These are phyloP conservation scores for Mycogone perniciosa DNA, from an alignment of 2,329 filamentous ascomycete genomes.

Conservation along the genomic window DNA sequence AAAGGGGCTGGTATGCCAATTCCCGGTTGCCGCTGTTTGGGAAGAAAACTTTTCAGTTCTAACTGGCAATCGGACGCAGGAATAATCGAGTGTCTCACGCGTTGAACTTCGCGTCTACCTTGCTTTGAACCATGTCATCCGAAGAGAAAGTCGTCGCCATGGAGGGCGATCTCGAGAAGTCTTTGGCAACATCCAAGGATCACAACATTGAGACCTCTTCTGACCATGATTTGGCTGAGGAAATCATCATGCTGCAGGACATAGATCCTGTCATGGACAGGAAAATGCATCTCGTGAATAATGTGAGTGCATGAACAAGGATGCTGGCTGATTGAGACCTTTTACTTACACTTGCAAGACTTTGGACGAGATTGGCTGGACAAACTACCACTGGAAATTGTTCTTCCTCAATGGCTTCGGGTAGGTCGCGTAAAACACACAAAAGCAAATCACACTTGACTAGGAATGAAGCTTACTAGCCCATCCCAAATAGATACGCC, in stretches of 20 bases:
- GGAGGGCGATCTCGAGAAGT: neutral
- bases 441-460: neutral
- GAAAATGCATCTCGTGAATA: slow-evolving; percentile 16
- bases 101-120: no score
- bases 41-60: no score
- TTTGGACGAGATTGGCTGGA: slow-evolving; percentile 48
- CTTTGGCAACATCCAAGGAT: neutral
- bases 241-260: slow-evolving; percentile 8
- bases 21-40: no score
- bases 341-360: slow-evolving; percentile 18
- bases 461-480: neutral
- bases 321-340: neutral
- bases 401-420: slow-evolving; percentile 40
- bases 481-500: slow-evolving; percentile 24
- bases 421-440: neutral
- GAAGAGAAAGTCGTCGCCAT: neutral
- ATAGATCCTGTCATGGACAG: slow-evolving; percentile 6
- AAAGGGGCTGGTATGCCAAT: no score
- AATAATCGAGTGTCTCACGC: no score
- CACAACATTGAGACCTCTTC: neutral
- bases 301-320: slow-evolving; percentile 2
- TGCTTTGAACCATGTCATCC: no score
- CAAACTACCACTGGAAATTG: slow-evolving; percentile 42
- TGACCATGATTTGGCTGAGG: neutral
- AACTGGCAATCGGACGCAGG: no score